These are phyloP conservation scores for Fimicolochytrium jonesii DNA, from an alignment of 192 early-diverging fungal species.

Conservation along the genomic window DNA sequence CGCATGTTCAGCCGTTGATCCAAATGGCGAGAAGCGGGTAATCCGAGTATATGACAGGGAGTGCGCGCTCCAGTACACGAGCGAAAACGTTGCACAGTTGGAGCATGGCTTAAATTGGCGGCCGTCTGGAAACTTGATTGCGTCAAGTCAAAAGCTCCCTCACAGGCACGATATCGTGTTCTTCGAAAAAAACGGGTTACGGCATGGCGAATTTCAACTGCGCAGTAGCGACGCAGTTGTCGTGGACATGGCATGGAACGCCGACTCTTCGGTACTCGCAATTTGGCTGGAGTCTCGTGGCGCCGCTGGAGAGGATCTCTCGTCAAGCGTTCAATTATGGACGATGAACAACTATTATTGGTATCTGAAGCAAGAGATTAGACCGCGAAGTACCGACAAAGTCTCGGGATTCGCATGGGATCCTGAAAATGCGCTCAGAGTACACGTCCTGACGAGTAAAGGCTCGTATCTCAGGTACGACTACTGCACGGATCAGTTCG, in stretches of 20 bases:
- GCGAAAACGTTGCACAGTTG: constrained; percentile 72
- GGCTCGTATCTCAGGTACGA: constrained; percentile 38
- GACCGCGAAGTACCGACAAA: constrained; percentile 27
- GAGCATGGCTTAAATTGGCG: constrained; percentile 78
- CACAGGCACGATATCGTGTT: constrained; percentile 86
- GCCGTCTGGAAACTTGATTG: constrained; percentile 80
- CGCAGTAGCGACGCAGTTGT: constrained; percentile 50
- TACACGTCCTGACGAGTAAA: constrained; percentile 44
- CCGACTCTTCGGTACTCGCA: constrained; percentile 84
- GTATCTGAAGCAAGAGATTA: constrained; percentile 89
- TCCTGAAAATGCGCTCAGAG: constrained; percentile 59
- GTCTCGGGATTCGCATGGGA: constrained; percentile 74
- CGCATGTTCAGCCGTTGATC: constrained; percentile 66
- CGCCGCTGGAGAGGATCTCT: not conserved
- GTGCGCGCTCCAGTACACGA: constrained; percentile 73
- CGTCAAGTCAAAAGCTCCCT: constrained; percentile 69
- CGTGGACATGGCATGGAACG: constrained; percentile 74
- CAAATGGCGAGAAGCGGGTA: constrained; percentile 50
- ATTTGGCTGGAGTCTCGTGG: constrained; percentile 49
- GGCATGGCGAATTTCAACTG: constrained; percentile 88
- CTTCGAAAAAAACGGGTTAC: constrained; percentile 90
- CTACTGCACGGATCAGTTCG: constrained; percentile 40
- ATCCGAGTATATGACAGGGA: constrained; percentile 83
- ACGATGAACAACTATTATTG: constrained; percentile 93
- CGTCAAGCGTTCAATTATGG: constrained; percentile 78